These are phyloP conservation scores for Colletotrichum cereale DNA, from an alignment of 2,329 filamentous ascomycete species.

Conservation along the genomic window DNA sequence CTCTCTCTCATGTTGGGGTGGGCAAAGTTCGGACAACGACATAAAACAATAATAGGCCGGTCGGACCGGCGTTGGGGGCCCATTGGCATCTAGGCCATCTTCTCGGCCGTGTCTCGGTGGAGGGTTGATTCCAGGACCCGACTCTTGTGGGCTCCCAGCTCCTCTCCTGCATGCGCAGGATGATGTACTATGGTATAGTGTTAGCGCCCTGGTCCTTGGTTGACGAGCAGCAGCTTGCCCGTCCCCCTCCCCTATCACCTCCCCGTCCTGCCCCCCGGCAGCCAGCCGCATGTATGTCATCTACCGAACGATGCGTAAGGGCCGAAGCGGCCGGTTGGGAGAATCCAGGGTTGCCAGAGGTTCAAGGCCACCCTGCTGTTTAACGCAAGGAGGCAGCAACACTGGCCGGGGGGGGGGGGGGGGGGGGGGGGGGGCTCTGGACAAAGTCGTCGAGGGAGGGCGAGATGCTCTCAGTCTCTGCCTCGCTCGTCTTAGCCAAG, in stretches of 20 bases:
- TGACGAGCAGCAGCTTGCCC: conserved; percentile 5
- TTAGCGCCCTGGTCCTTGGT: conserved; percentile 29
- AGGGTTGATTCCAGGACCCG: conserved; percentile 2
- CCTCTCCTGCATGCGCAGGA: not conserved
- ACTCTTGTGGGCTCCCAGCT: conserved; percentile 1
- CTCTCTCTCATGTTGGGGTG: conserved; percentile 35
- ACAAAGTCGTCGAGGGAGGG: not conserved
- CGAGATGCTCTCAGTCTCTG: conserved; percentile 3
- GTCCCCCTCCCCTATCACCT: not conserved
- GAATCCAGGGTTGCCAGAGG: not conserved
- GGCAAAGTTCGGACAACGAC: conserved; percentile 54
- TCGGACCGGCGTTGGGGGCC: conserved; percentile 42
- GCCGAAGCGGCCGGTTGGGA: not conserved
- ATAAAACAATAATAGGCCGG: conserved; percentile 49
- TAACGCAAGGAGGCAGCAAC: not conserved
- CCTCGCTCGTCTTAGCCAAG: conserved; percentile 18
- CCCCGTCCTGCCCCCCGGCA: conserved; percentile 10
- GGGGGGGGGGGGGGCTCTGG: no score
- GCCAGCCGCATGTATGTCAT: conserved; percentile 37
- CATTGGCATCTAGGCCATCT: conserved; percentile 44
- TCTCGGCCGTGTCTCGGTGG: not conserved
- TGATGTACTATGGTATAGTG: not conserved
- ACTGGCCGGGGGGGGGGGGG: no score
- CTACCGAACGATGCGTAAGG: conserved; percentile 31
- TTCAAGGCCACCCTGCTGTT: not conserved